Evolutionary conservation across 257 asterid genomes (phyloP), one percentile per base, ranked within the genome.

Genomic region (Lantana camara): DNA sequence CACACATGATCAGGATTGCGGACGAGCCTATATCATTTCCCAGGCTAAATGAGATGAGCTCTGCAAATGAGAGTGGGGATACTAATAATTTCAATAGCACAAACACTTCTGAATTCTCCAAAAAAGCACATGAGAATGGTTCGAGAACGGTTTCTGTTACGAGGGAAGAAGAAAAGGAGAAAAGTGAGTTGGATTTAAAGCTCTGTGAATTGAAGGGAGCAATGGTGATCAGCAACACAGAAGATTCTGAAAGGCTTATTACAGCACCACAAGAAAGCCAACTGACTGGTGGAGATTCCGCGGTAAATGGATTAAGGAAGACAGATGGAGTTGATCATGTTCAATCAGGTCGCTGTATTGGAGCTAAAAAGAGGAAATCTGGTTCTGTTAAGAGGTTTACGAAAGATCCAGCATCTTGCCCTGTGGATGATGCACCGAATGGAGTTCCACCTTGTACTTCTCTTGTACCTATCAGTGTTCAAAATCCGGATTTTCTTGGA

Each of bases 321-420:
- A 21, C 62, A 10, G 84, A 75, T 73, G 77, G 71, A 61, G 63
- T 46, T 30, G 91, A 71, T 30, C 53, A 71, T 4, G 54, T 46
- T 53, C 86, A 80, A 68, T 49, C 63, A 40, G 85, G 84, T 77
- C 97, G 96, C 34, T 74, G 72, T 66, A 87, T 74, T 29, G 97
- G 98, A 61, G 91, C 98, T 54, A 93, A 51, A 68, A 83, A 67
- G 85, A 85, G 98, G 77, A 93, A 93, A 79, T 93, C 97, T 61
- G 96, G 97, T 69, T 78, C 78, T 51, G 98, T 93, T 24, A 90
- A 82, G 80, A 82, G 98, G 70, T 90, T 93, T 76, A 90, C 61
- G 75, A 82, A 76, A 82, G 94, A 87, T 66, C 66, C 75, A 3
- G 64, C 74, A 38, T 47, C 84, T 0, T 59, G 73, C 70, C 49